Conservation (phyloP, 2,329 filamentous ascomycete species). For the Alternaria arborescens region DNA sequence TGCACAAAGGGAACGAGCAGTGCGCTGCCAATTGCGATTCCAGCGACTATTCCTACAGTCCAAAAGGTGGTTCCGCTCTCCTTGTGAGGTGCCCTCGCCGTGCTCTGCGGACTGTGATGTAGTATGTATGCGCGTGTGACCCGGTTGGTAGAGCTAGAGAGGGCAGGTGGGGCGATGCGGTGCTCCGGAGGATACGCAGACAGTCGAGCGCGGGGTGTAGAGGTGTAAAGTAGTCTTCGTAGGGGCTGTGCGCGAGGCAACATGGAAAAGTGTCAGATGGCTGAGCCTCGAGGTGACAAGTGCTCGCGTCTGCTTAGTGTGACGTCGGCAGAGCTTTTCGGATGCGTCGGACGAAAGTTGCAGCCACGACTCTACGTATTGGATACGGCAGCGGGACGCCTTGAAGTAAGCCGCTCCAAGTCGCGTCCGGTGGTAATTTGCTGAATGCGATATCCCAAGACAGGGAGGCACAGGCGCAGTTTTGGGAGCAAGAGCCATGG, state of each 20-base stretch:
- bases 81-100: constrained; percentile 16
- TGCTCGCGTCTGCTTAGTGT: constrained; percentile 14
- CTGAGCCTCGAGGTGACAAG: constrained; percentile 16
- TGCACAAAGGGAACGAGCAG: constrained; percentile 36
- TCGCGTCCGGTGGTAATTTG: neutral
- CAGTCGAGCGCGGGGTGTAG: constrained; percentile 17
- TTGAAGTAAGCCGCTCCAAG: neutral
- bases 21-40: constrained; percentile 46
- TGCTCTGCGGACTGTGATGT: constrained; percentile 10
- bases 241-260: constrained; percentile 33
- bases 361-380: constrained; percentile 9
- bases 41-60: constrained; percentile 39
- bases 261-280: constrained; percentile 31
- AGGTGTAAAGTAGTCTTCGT: constrained; percentile 13
- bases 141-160: constrained; percentile 16
- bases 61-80: constrained; percentile 40
- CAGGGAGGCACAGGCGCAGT: neutral
- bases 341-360: constrained; percentile 8
- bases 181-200: constrained; percentile 18
- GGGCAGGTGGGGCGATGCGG: constrained; percentile 23
- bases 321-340: constrained; percentile 16
- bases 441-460: neutral
- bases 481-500: constrained; percentile 8
- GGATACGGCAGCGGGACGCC: constrained; percentile 2
- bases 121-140: constrained; percentile 20